phyloP scores from a whole-genome alignment of 345 rosid species.

The Camelina sativa region DNA sequence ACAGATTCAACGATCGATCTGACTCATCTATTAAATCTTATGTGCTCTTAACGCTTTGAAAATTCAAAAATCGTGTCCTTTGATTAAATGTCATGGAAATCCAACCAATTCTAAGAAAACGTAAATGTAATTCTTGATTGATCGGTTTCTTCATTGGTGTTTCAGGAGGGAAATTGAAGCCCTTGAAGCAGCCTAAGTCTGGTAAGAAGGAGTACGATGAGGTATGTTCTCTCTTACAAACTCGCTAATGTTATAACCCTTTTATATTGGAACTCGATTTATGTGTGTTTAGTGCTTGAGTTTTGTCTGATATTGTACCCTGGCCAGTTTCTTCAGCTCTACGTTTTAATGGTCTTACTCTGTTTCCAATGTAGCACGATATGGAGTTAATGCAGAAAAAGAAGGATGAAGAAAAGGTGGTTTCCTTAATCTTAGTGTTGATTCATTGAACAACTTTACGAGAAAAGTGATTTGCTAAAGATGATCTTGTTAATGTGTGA shows the following conservation, averaged over 20 bases:
- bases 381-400: constrained; percentile 65
- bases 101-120: not conserved
- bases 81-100: not conserved
- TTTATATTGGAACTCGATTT: constrained; percentile 1
- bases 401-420: constrained; percentile 59
- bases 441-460: not conserved
- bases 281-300: too few species aligned
- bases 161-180: constrained; percentile 80
- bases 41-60: constrained; percentile 7
- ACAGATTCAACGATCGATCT: not conserved
- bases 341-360: not conserved
- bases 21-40: not conserved
- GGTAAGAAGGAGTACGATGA: constrained; percentile 81
- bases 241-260: not conserved
- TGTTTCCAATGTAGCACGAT: constrained; percentile 49
- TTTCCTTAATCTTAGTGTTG: not conserved
- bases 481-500: not conserved
- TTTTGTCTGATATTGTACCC: too few species aligned
- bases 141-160: constrained; percentile 11
- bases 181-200: constrained; percentile 75
- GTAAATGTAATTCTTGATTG: not conserved
- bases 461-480: too few species aligned
- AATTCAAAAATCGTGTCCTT: not conserved
- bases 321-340: not conserved
- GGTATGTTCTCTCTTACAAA: constrained; percentile 45